These are phyloP conservation scores for Penicillium flavigenum DNA, from an alignment of 495 filamentous ascomycete species.

Conservation along the genomic window DNA sequence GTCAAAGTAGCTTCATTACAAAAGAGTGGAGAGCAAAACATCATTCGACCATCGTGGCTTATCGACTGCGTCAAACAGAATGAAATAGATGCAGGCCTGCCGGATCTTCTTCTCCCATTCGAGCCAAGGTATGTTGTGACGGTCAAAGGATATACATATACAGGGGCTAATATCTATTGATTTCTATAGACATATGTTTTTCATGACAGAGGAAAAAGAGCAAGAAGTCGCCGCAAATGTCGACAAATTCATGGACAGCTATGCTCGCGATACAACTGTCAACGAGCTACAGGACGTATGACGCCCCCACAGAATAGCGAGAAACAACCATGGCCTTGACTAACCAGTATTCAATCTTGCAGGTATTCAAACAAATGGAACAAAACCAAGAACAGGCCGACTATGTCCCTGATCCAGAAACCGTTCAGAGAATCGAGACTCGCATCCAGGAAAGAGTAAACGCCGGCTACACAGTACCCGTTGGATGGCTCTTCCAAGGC, in stretches of 20 bases:
- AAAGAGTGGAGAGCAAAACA: conserved; percentile 63
- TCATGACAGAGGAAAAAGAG: conserved; percentile 45
- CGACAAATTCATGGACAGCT: conserved; percentile 83
- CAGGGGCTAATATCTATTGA: background rate
- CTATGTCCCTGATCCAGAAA: conserved; percentile 25
- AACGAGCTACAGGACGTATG: conserved; percentile 62
- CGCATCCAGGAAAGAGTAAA: conserved; percentile 50
- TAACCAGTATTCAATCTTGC: background rate
- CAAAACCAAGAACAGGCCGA: conserved; percentile 29
- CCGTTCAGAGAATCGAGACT: conserved; percentile 56
- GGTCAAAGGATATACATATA: background rate
- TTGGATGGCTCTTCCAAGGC: conserved; percentile 68
- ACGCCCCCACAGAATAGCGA: background rate
- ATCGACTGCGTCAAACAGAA: conserved; percentile 73
- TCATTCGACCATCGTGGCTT: conserved; percentile 81
- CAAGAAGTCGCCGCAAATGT: conserved; percentile 52
- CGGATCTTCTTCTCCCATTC: conserved; percentile 62
- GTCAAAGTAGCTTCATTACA: conserved; percentile 84
- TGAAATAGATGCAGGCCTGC: conserved; percentile 58
- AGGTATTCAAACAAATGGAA: conserved; percentile 51
- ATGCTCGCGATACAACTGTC: conserved; percentile 63
- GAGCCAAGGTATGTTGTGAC: conserved; percentile 61
- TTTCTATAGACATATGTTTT: conserved; percentile 54
- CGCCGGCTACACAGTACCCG: conserved; percentile 38
- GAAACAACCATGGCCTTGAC: background rate